These are phyloP conservation scores for Trifolium dubium DNA, from an alignment of 306 rosid species.

Conservation along the genomic window DNA sequence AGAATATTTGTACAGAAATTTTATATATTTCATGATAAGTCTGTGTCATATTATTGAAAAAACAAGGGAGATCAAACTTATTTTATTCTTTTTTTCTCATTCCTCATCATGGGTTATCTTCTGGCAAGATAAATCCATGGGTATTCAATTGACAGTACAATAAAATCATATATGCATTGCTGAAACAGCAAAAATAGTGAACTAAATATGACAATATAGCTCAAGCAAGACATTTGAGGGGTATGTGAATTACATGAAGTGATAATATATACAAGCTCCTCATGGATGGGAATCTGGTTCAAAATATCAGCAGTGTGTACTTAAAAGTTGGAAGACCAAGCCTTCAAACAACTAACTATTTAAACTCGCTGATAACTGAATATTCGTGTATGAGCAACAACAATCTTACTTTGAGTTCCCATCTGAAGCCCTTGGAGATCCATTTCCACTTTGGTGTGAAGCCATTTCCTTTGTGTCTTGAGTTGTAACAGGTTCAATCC, in stretches of 20 bases:
- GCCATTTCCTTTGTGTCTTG: slow-evolving; percentile 66
- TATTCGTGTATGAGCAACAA: slow-evolving; percentile 37
- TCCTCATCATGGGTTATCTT: not conserved
- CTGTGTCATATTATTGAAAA: not conserved
- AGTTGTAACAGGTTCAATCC: slow-evolving; percentile 42
- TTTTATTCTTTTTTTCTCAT: slow-evolving; percentile 1
- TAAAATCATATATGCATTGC: slow-evolving; percentile 5
- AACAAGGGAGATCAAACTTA: not conserved
- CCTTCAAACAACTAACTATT: slow-evolving; percentile 30
- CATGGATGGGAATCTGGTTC: slow-evolving; percentile 32
- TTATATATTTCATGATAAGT: not conserved
- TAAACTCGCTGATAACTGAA: slow-evolving; percentile 32
- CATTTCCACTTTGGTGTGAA: slow-evolving; percentile 58
- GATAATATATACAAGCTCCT: slow-evolving; percentile 40
- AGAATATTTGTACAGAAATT: not conserved
- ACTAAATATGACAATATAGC: slow-evolving; percentile 14
- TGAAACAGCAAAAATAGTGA: slow-evolving; percentile 32
- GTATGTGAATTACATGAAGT: slow-evolving; percentile 27
- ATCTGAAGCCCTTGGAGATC: slow-evolving; percentile 52
- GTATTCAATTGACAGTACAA: not conserved
- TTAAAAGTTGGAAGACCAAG: slow-evolving; percentile 4
- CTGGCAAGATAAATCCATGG: slow-evolving; percentile 16
- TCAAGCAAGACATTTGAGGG: slow-evolving; percentile 15
- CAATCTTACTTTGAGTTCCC: slow-evolving; percentile 58
- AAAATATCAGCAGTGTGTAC: slow-evolving; percentile 19